phyloP scores from a whole-genome alignment of 192 early-diverging fungal genomes.

The Phlyctochytrium bullatum region DNA sequence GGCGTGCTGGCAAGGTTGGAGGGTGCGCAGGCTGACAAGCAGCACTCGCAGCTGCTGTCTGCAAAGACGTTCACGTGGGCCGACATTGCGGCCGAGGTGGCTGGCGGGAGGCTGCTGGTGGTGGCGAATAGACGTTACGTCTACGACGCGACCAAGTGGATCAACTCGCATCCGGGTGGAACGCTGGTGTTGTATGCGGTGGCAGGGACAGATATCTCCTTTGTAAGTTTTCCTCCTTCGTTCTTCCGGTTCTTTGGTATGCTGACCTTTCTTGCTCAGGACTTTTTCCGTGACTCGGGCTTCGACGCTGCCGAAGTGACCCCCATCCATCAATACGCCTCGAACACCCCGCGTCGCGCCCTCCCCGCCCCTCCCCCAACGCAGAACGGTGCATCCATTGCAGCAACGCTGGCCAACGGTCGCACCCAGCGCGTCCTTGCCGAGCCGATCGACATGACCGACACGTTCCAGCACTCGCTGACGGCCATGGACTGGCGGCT shows the following conservation, averaged over 20 bases:
- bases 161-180: slow-evolving; percentile 28
- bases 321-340: not conserved
- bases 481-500: slow-evolving; percentile 14
- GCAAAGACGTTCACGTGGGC: slow-evolving; percentile 33
- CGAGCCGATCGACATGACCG: not conserved
- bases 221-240: too few relatives aligned
- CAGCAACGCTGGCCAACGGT: slow-evolving; percentile 6
- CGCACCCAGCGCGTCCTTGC: not conserved
- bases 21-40: too few relatives aligned
- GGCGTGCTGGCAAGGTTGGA: too few relatives aligned
- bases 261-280: too few relatives aligned
- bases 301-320: slow-evolving; percentile 28
- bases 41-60: too few relatives aligned
- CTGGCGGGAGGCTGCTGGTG: slow-evolving; percentile 15
- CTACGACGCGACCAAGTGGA: slow-evolving; percentile 30
- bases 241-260: too few relatives aligned
- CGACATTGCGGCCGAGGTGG: slow-evolving; percentile 13
- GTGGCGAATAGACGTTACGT: slow-evolving; percentile 32
- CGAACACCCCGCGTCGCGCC: too few relatives aligned
- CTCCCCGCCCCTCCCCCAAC: slow-evolving; percentile 4
- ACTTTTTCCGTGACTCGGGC: slow-evolving; percentile 33
- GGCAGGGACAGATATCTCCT: slow-evolving; percentile 29
- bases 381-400: too few relatives aligned
- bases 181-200: slow-evolving; percentile 24
- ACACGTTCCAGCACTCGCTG: not conserved